Conservation (phyloP, 2,329 filamentous ascomycete genomes). For the Phyllosticta citribraziliensis region DNA sequence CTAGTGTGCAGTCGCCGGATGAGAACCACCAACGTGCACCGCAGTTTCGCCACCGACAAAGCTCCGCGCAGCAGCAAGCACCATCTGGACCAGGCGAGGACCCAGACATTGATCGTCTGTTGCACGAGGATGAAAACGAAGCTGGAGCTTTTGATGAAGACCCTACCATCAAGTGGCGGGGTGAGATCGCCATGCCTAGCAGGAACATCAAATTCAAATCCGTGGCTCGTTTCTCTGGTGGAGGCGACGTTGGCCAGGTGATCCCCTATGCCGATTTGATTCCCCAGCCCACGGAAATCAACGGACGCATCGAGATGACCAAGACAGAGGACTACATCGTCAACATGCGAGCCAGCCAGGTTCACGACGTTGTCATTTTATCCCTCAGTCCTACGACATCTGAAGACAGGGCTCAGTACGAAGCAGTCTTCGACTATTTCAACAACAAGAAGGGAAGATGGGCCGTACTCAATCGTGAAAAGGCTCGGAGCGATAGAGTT, state of each 20-base stretch:
- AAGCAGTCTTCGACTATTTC: slow-evolving; percentile 81
- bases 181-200: slow-evolving; percentile 52
- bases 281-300: slow-evolving; percentile 58
- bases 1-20: slow-evolving; percentile 67
- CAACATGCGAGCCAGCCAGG: slow-evolving; percentile 68
- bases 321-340: slow-evolving; percentile 88
- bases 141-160: slow-evolving; percentile 72
- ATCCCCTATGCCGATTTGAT: slow-evolving; percentile 69
- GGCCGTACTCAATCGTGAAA: slow-evolving; percentile 65
- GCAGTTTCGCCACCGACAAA: slow-evolving; percentile 38
- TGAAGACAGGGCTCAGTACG: slow-evolving; percentile 51
- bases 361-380: slow-evolving; percentile 76
- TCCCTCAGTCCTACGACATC: slow-evolving; percentile 56
- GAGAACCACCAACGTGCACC: slow-evolving; percentile 30
- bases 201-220: slow-evolving; percentile 62
- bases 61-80: slow-evolving; percentile 21
- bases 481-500: slow-evolving; percentile 59
- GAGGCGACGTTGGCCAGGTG: slow-evolving; percentile 61
- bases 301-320: slow-evolving; percentile 69
- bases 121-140: slow-evolving; percentile 71
- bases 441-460: slow-evolving; percentile 65
- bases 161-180: slow-evolving; percentile 52
- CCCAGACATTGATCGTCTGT: slow-evolving; percentile 78
- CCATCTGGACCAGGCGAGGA: slow-evolving; percentile 48
- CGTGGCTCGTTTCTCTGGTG: slow-evolving; percentile 73